Conservation (phyloP, 148 eudicot species). For the Drosera capensis region DNA sequence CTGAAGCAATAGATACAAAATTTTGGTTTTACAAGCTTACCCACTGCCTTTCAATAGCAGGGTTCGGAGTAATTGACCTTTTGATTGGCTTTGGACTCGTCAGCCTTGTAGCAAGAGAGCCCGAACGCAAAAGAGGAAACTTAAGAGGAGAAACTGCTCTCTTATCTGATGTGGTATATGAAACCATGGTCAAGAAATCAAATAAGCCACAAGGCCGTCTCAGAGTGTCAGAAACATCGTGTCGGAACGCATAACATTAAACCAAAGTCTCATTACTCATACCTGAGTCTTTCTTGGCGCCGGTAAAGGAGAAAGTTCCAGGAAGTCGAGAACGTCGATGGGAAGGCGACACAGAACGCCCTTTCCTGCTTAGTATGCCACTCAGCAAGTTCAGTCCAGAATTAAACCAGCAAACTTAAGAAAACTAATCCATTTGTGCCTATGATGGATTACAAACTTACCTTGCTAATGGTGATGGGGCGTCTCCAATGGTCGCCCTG, state of each 20-base stretch:
- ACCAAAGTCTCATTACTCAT: background rate
- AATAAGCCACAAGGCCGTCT: background rate
- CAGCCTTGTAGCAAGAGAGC: constrained; percentile 60
- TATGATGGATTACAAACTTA: constrained; percentile 9
- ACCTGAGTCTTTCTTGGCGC: constrained; percentile 52
- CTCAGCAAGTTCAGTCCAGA: background rate
- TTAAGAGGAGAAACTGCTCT: constrained; percentile 72
- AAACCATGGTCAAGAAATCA: too few relatives aligned
- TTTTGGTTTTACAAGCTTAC: constrained; percentile 16
- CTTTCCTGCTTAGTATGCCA: constrained; percentile 32
- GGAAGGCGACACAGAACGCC: constrained; percentile 55
- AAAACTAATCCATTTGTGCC: background rate
- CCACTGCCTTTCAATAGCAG: constrained; percentile 33
- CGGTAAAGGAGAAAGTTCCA: constrained; percentile 34
- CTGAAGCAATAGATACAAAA: too few relatives aligned
- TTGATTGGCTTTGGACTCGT: constrained; percentile 29
- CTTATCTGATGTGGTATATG: constrained; percentile 25
- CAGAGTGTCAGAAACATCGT: too few relatives aligned
- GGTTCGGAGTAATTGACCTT: constrained; percentile 35
- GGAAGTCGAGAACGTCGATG: constrained; percentile 31
- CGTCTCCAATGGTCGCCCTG: constrained; percentile 44
- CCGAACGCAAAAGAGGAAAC: constrained; percentile 62
- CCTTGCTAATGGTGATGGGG: constrained; percentile 39
- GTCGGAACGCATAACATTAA: background rate
- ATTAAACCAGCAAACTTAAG: background rate